These are phyloP conservation scores for Protomyces inundatus DNA, from an alignment of 1,139 yeast genomes.

Conservation along the genomic window DNA sequence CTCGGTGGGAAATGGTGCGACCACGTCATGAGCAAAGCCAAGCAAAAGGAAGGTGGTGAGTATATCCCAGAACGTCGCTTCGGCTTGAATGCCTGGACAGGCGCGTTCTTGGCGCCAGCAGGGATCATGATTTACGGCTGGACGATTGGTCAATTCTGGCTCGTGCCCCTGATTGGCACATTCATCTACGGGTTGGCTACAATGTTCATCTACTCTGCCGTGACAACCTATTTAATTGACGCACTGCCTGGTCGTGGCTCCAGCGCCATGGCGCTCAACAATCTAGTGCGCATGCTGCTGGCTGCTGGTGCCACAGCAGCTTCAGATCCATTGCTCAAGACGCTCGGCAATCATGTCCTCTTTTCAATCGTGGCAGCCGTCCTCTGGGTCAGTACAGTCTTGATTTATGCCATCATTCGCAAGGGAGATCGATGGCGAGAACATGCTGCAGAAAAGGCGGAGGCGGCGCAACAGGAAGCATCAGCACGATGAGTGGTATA, in stretches of 20 bases:
- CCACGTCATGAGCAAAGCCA: slow-evolving; percentile 43
- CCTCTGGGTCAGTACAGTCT: background rate
- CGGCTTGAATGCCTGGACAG: slow-evolving; percentile 66
- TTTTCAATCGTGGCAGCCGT: slow-evolving; percentile 2
- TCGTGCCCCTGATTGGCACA: slow-evolving; percentile 67
- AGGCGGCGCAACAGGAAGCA: background rate
- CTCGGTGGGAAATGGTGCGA: slow-evolving; percentile 81
- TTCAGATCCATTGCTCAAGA: slow-evolving; percentile 3
- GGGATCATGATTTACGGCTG: slow-evolving; percentile 75
- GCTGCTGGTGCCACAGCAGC: slow-evolving; percentile 2
- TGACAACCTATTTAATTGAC: slow-evolving; percentile 76
- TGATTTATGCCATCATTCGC: background rate
- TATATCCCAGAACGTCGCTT: slow-evolving; percentile 72
- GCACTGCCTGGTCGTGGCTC: slow-evolving; percentile 85
- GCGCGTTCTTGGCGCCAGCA: slow-evolving; percentile 57
- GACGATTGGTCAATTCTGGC: slow-evolving; percentile 70
- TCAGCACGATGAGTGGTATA: too few relatives aligned
- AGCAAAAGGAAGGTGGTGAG: slow-evolving; percentile 51
- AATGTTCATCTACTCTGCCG: slow-evolving; percentile 77
- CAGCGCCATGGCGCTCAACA: slow-evolving; percentile 80
- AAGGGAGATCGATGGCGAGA: slow-evolving; percentile 15
- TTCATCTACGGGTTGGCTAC: slow-evolving; percentile 76
- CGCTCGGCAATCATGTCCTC: slow-evolving; percentile 6
- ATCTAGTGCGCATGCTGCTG: slow-evolving; percentile 1
- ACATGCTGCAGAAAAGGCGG: background rate